Evolutionary conservation across 202 grass and related monocot species (phyloP), one percentile per base, ranked within the genome.

Genomic region (Schoenoplectus triqueter): DNA sequence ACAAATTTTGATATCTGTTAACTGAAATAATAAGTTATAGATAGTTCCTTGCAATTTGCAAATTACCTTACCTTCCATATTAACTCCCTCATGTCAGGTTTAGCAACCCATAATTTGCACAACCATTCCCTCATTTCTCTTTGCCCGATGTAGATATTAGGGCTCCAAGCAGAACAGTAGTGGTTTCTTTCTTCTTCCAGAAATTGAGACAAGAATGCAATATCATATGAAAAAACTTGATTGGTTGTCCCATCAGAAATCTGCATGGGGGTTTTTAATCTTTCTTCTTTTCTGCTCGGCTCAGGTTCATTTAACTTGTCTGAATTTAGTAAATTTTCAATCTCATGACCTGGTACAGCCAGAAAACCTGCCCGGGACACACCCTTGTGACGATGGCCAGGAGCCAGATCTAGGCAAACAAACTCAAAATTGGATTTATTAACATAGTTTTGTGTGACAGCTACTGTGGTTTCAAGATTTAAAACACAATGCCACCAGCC

Each of bases 401-500:
- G 93, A 85, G 95, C 91, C 91, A 98, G 90, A 75, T 98, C 95
- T 52, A 98, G 80, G 86, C 95, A 98, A 45, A 95, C 93, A 94
- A 93, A 91, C 83, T 92, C 64, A 86, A 98, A 95, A 88, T 98
- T 98, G 80, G 88, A 91, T 84, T 86, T 81, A 67, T 92, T 95
- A 44, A 95, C 95, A 88, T 93, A 98, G 69, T 98, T 98, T 48
- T 98, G 95, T 66, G 95, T 98, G 40, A 98, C 87, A 66, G 95
- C 95, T 84, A 98, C 21, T 47, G 93, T 94, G 63, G 86, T 95
- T 82, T 98, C 93, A 22, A 98, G 86, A 86, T 98, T 98, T 66
- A 98, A 88, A 89, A 98, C 93, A 42, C 95, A 98, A 89, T 98
- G 95, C 95, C 95, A 98, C 95, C 95, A 98, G 49, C 95, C 95